Evolutionary conservation across 192 early-diverging fungal genomes (phyloP).

Genomic region (Linnemannia hyalina): DNA sequence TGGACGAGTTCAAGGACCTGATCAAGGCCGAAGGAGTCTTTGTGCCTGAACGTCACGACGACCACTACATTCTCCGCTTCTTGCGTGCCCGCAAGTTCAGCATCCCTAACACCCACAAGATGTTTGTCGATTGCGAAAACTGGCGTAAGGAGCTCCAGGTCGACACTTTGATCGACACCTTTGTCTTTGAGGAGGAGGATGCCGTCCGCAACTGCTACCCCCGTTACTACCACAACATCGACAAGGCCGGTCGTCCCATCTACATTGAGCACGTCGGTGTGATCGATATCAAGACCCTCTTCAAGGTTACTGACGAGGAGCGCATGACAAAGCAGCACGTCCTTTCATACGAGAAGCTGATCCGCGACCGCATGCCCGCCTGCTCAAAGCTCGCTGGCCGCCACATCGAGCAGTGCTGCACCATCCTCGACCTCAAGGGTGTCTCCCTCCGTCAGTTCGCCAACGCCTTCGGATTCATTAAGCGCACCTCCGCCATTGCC

Average conservation of each 20-base stretch:
- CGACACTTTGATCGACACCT: slow-evolving; percentile 66
- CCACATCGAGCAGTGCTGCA: slow-evolving; percentile 76
- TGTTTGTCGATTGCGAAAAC: slow-evolving; percentile 76
- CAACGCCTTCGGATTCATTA: slow-evolving; percentile 72
- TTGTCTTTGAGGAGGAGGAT: slow-evolving; percentile 76
- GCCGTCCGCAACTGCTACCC: slow-evolving; percentile 77
- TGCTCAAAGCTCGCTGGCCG: slow-evolving; percentile 69
- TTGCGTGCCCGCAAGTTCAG: slow-evolving; percentile 81
- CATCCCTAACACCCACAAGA: slow-evolving; percentile 73
- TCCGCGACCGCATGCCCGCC: slow-evolving; percentile 74
- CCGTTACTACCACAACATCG: slow-evolving; percentile 82
- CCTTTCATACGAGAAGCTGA: slow-evolving; percentile 78
- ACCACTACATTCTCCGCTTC: slow-evolving; percentile 79
- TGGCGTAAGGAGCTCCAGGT: slow-evolving; percentile 76
- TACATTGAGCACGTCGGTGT: slow-evolving; percentile 81
- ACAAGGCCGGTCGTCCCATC: slow-evolving; percentile 80
- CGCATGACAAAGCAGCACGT: slow-evolving; percentile 82
- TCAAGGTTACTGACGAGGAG: slow-evolving; percentile 74
- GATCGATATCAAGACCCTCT: slow-evolving; percentile 74
- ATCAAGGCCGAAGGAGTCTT: slow-evolving; percentile 68
- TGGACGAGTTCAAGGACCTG: slow-evolving; percentile 71
- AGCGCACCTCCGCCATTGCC: slow-evolving; percentile 76
- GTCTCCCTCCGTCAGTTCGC: slow-evolving; percentile 76
- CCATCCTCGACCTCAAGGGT: slow-evolving; percentile 83
- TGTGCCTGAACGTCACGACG: slow-evolving; percentile 71